Conservation (phyloP, 164 flowering plant species). For the Chimonanthus salicifolius region DNA sequence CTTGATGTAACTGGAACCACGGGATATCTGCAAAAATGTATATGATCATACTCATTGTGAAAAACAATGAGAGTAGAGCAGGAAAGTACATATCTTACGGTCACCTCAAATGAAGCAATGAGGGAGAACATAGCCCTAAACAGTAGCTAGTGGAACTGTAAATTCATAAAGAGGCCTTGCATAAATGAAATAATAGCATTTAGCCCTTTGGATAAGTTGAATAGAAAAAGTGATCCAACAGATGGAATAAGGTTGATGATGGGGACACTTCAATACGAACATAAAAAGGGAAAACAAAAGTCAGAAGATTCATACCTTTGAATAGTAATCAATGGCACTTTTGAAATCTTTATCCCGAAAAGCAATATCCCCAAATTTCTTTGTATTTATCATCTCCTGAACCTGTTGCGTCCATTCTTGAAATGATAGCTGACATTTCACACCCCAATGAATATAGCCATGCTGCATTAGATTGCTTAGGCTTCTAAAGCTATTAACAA, state of each 20-base stretch:
- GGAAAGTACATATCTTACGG: too few relatives aligned
- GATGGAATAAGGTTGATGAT: background rate
- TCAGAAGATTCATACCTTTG: conserved; percentile 48
- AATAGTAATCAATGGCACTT: conserved; percentile 74
- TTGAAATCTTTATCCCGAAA: conserved; percentile 96
- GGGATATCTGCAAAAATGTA: too few relatives aligned
- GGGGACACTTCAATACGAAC: background rate
- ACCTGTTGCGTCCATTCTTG: conserved; percentile 99
- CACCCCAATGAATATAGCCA: conserved; percentile 4
- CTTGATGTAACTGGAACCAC: too few relatives aligned
- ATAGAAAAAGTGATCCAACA: too few relatives aligned
- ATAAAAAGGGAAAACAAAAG: too few relatives aligned
- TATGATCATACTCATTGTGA: too few relatives aligned
- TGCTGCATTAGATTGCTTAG: background rate
- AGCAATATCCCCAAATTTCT: conserved; percentile 95
- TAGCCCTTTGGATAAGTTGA: background rate
- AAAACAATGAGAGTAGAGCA: too few relatives aligned
- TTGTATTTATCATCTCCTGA: conserved; percentile 92
- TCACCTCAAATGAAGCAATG: too few relatives aligned
- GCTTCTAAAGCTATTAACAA: background rate
- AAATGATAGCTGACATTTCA: conserved; percentile 67
- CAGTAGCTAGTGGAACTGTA: too few relatives aligned
- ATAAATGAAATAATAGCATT: background rate
- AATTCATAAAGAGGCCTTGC: too few relatives aligned
- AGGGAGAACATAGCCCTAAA: too few relatives aligned